Evolutionary conservation across 441 rosid genomes (phyloP), one percentile per base, ranked within the genome.

Genomic region (Croton setiger): DNA sequence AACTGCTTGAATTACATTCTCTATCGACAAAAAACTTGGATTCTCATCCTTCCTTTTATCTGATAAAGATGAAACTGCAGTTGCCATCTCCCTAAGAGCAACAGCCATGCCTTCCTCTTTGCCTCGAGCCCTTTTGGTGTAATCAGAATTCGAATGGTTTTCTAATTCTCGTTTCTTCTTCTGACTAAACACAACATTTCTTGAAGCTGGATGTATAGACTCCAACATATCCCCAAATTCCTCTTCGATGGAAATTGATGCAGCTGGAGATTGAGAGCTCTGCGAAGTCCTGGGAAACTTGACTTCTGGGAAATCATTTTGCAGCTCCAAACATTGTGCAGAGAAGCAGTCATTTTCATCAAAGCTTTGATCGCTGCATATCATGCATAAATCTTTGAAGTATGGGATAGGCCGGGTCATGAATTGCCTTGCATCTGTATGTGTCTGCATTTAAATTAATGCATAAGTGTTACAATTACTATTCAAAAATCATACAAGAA

Each of bases 331-430:
- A 80, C 78, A 82, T 63, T 82, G 93, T 78, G 79, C 76, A 33
- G 78, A 78, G 75, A 82, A 80, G 79, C 85, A 75, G 37, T 80
- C 87, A 64, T 65, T 80, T 21, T 82, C 91, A 41, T 81, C 86
- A n/a, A 78, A 54, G 60, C 69, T 79, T 17, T 74, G 75, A 73
- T 82, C 82, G 48, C 74, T 80, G 77, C 90, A 91, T 72, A 91
- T 87, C 53, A 75, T 72, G 72, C 90, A 89, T 67, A 91, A 72
- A 76, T 90, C 98, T 76, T 81, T 91, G 67, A 83, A 91, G 78
- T 87, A 89, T 1, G 96, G 96, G 69, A 89, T 75, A n/a, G 96
- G 94, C 13, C 96, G 81, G 35, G 86, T 85, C 98, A 90, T 89
- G 81, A 86, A 87, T 70, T 93, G 97, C 5, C 92, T 81, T 0